Evolutionary conservation across 345 rosid genomes (phyloP).

Genomic region (Rhodomyrtus tomentosa): DNA sequence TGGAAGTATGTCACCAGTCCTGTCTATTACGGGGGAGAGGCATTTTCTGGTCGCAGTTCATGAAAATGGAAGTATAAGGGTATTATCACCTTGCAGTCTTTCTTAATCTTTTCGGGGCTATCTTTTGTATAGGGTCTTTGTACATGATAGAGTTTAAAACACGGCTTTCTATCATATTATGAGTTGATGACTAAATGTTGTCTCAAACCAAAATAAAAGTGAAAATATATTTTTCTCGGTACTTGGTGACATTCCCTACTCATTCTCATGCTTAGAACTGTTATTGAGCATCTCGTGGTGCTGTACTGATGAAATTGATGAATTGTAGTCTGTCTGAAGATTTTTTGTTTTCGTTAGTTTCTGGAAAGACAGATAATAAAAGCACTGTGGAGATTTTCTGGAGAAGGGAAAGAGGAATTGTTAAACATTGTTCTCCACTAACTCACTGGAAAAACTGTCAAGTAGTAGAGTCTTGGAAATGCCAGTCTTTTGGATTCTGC

Average conservation of each 20-base stretch:
- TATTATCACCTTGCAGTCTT: constrained; percentile 6
- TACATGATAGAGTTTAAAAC: neutral
- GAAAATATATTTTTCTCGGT: neutral
- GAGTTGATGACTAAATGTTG: neutral
- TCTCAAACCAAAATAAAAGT: neutral
- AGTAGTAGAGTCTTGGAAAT: neutral
- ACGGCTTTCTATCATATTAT: neutral
- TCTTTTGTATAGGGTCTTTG: neutral
- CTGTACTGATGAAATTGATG: neutral
- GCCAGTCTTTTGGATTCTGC: neutral
- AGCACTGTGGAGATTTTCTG: neutral
- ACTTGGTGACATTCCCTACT: neutral
- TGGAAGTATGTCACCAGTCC: constrained; percentile 41
- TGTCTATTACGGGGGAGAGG: constrained; percentile 38
- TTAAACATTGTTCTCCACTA: neutral
- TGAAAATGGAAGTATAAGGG: constrained; percentile 80
- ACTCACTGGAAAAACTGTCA: neutral
- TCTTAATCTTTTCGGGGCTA: neutral
- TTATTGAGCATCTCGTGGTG: neutral
- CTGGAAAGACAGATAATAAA: neutral
- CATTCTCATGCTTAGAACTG: neutral
- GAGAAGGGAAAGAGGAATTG: neutral
- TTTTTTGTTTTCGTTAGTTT: neutral
- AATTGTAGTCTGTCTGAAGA: neutral
- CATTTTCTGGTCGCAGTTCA: constrained; percentile 49